phyloP scores from a whole-genome alignment of 208 protist species.

The Trypanosoma rangeli region DNA sequence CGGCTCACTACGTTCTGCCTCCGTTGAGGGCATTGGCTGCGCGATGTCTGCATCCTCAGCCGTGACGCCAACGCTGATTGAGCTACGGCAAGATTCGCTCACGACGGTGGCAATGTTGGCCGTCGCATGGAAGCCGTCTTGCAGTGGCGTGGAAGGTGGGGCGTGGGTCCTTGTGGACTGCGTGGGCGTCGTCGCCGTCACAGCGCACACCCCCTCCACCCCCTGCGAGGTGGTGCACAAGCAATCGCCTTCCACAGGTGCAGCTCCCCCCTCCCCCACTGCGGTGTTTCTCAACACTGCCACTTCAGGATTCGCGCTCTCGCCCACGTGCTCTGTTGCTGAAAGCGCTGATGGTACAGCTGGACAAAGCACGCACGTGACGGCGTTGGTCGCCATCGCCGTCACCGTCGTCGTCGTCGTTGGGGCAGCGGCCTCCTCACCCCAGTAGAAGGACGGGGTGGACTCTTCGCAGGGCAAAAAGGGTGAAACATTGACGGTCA shows the following conservation, averaged over 20 bases:
- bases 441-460: neutral
- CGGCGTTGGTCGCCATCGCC: neutral
- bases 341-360: neutral
- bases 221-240: neutral
- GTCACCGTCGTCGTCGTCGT: neutral
- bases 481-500: slow-evolving; percentile 6
- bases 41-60: neutral
- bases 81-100: neutral
- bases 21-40: neutral
- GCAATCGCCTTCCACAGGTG: neutral
- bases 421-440: neutral
- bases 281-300: neutral
- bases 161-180: neutral
- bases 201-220: neutral
- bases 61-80: neutral
- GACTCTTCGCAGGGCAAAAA: slow-evolving; percentile 9
- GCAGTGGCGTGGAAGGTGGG: neutral
- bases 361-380: neutral
- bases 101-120: neutral
- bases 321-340: neutral
- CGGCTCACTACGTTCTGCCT: neutral
- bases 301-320: neutral
- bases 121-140: neutral
- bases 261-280: neutral
- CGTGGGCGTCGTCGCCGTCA: neutral